phyloP scores from a whole-genome alignment of 371 early-diverging fungal genomes.

The Apophysomyces trapeziformis region DNA sequence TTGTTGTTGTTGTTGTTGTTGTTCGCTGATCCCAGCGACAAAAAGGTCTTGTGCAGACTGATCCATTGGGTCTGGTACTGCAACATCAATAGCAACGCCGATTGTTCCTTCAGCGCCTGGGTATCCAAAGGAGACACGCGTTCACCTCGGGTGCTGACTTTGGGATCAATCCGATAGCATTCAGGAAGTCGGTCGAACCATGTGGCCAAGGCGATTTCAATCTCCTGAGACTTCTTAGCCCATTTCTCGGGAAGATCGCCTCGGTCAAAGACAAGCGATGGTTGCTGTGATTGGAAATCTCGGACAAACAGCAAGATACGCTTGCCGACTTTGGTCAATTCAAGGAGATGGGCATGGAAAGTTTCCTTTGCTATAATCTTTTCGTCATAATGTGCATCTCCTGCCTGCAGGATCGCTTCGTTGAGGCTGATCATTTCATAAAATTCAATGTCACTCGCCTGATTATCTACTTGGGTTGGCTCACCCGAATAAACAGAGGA shows the following conservation, averaged over 20 bases:
- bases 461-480: constrained; percentile 21
- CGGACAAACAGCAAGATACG: constrained; percentile 14
- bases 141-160: constrained; percentile 9
- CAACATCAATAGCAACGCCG: constrained; percentile 27
- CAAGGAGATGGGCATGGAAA: constrained; percentile 20
- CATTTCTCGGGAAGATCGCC: constrained; percentile 11
- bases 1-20: background rate
- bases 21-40: constrained; percentile 14
- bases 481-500: constrained; percentile 26
- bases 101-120: constrained; percentile 23
- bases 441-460: constrained; percentile 35
- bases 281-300: constrained; percentile 3
- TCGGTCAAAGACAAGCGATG: background rate
- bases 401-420: constrained; percentile 12
- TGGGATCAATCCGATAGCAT: constrained; percentile 8
- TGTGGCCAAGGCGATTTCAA: constrained; percentile 19
- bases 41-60: constrained; percentile 33
- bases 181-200: constrained; percentile 24
- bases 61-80: constrained; percentile 42
- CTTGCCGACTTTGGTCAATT: constrained; percentile 20
- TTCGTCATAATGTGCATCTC: constrained; percentile 18
- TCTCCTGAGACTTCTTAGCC: constrained; percentile 18
- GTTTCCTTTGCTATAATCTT: constrained; percentile 20
- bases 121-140: constrained; percentile 16
- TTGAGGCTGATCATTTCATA: constrained; percentile 30